Conservation (phyloP, 352 stramenopile genomes). For the Phytophthora citrophthora region DNA sequence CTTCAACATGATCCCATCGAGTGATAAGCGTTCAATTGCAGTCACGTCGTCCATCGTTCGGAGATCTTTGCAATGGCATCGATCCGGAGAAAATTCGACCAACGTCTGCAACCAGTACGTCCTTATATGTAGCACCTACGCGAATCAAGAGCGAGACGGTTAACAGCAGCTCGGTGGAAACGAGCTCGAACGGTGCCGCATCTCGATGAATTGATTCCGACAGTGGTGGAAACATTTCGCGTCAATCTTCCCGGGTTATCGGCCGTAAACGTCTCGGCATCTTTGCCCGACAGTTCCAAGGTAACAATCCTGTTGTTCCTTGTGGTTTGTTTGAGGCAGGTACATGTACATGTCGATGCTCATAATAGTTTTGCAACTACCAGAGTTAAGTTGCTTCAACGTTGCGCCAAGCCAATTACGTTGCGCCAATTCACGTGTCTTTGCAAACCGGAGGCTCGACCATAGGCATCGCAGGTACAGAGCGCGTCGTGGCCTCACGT, state of each 20-base stretch:
- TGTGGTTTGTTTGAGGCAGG: no score
- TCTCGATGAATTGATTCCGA: no score
- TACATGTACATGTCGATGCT: no score
- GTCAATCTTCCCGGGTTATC: constrained; percentile 15
- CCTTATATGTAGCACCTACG: no score
- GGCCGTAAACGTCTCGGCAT: not conserved
- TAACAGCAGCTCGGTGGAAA: not conserved
- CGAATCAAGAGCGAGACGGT: constrained; percentile 14
- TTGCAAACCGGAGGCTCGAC: not conserved
- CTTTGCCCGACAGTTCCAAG: constrained; percentile 13
- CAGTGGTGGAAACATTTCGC: constrained; percentile 8
- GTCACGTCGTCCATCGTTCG: constrained; percentile 2
- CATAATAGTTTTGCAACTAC: no score
- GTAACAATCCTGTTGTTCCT: no score
- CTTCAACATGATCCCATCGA: no score
- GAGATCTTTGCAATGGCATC: no score
- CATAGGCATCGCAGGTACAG: not conserved
- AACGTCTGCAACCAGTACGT: no score
- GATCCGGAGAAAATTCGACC: no score
- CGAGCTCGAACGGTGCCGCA: no score
- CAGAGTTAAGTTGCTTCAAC: not conserved
- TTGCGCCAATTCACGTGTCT: constrained; percentile 4
- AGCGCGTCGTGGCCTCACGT: constrained; percentile 11
- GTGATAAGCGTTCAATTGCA: constrained; percentile 12
- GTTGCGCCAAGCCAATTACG: constrained; percentile 2